Conservation (phyloP, 495 filamentous ascomycete species). For the Penicillium subrubescens region DNA sequence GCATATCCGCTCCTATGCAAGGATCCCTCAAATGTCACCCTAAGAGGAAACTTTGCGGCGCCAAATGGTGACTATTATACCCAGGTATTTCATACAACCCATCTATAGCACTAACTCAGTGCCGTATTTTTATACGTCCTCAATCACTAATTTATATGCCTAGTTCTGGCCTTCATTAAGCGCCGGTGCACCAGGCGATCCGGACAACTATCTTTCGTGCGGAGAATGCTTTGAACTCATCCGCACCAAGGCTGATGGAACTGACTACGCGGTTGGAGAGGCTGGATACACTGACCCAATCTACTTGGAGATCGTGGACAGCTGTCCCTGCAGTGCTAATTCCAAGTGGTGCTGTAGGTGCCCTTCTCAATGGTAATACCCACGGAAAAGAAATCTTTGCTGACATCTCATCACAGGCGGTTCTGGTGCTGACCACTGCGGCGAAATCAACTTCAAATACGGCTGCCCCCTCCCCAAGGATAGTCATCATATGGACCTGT, state of each 20-base stretch:
- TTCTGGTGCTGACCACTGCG: conserved; percentile 4
- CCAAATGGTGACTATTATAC: conserved; percentile 5
- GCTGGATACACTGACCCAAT: conserved; percentile 1
- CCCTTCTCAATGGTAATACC: too few relatives aligned
- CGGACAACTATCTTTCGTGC: conserved; percentile 2
- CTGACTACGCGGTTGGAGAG: neutral
- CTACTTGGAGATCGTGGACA: conserved; percentile 1
- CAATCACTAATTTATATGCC: neutral
- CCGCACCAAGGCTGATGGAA: conserved; percentile 1
- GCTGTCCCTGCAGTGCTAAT: conserved; percentile 3
- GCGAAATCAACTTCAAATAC: conserved; percentile 7
- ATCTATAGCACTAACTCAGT: neutral
- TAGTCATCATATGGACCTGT: conserved; percentile 5
- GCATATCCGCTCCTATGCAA: conserved; percentile 1
- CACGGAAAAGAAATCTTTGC: neutral
- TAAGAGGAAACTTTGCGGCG: conserved; percentile 1
- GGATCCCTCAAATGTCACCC: conserved; percentile 2
- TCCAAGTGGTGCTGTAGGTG: conserved; percentile 3
- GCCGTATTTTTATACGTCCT: neutral
- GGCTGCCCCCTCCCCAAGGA: conserved; percentile 1
- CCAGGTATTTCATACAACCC: neutral
- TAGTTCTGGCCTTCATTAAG: conserved; percentile 3
- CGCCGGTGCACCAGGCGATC: neutral
- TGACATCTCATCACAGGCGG: neutral
- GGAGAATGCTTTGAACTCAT: conserved; percentile 6